Conservation (phyloP, 1,284 basidiomycete genomes). For the Ustilago lituana region DNA sequence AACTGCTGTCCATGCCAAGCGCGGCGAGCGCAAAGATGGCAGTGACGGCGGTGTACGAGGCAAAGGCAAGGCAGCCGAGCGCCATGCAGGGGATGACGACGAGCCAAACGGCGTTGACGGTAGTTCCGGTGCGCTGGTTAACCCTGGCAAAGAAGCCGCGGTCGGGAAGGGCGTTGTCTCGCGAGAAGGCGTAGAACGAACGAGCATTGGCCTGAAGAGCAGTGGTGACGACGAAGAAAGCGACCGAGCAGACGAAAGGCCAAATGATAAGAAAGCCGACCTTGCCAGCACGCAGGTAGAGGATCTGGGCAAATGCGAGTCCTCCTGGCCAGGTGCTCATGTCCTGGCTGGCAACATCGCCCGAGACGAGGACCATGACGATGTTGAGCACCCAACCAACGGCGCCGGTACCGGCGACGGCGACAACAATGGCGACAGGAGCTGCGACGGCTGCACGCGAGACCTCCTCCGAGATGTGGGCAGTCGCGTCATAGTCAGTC, state of each 20-base stretch:
- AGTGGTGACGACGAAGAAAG: conserved; percentile 69
- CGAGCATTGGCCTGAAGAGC: conserved; percentile 86
- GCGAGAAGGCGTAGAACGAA: conserved; percentile 88
- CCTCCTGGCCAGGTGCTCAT: conserved; percentile 58
- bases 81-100: conserved; percentile 72
- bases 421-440: conserved; percentile 81
- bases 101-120: conserved; percentile 83
- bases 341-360: conserved; percentile 56
- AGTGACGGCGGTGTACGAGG: conserved; percentile 57
- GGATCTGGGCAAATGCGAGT: conserved; percentile 64
- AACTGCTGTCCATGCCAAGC: conserved; percentile 80
- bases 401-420: conserved; percentile 71
- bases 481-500: conserved; percentile 71
- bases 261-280: conserved; percentile 76
- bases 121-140: conserved; percentile 74
- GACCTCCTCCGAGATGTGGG: conserved; percentile 93
- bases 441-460: conserved; percentile 84
- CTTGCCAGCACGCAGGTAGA: conserved; percentile 57
- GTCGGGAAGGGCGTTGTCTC: conserved; percentile 84
- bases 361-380: conserved; percentile 80
- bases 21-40: conserved; percentile 71
- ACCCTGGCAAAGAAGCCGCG: conserved; percentile 80
- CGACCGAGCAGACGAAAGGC: conserved; percentile 64
- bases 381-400: conserved; percentile 67
- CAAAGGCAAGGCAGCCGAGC: conserved; percentile 58